Percentiles rank a stretch among this genome's conserved stretches.
phyloP scores from a whole-genome alignment of 495 filamentous ascomycete genomes.

The Penicillium bovifimosum region DNA sequence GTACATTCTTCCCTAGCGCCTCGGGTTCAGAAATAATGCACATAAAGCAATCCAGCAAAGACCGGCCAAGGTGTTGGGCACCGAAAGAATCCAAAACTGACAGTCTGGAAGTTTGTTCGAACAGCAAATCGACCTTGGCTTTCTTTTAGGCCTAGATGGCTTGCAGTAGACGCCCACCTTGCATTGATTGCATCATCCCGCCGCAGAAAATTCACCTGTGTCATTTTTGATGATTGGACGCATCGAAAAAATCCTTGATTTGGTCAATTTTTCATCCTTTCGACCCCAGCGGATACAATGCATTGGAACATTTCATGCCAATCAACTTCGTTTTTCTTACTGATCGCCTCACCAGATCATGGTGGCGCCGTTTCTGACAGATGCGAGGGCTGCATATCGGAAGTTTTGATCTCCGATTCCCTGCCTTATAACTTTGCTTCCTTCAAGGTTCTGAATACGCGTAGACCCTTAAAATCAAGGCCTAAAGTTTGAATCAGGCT shows the following conservation, averaged over 20 bases:
- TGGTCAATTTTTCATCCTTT: neutral
- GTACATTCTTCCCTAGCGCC: too few relatives aligned
- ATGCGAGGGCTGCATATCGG: slow-evolving; percentile 13
- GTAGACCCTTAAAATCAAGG: too few relatives aligned
- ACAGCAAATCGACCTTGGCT: slow-evolving; percentile 11
- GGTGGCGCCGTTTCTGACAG: slow-evolving; percentile 10
- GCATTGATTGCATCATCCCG: slow-evolving; percentile 22
- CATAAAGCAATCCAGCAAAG: neutral
- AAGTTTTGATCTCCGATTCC: neutral
- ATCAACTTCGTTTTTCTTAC: neutral
- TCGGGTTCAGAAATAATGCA: neutral
- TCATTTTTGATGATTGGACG: slow-evolving; percentile 4
- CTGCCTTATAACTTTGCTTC: neutral
- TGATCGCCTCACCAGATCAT: neutral
- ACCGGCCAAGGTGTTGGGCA: slow-evolving; percentile 2
- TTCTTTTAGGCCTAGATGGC: slow-evolving; percentile 10
- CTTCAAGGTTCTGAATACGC: neutral
- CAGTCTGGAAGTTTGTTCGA: neutral
- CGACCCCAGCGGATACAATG: neutral
- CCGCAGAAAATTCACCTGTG: slow-evolving; percentile 3
- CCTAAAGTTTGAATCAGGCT: neutral
- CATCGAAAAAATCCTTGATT: neutral
- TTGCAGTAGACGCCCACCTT: slow-evolving; percentile 16
- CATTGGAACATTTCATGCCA: neutral
- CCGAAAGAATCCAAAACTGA: neutral